Evolutionary conservation across 2,329 filamentous ascomycete genomes (phyloP).

Genomic region (Tolypocladium ophioglossoides): DNA sequence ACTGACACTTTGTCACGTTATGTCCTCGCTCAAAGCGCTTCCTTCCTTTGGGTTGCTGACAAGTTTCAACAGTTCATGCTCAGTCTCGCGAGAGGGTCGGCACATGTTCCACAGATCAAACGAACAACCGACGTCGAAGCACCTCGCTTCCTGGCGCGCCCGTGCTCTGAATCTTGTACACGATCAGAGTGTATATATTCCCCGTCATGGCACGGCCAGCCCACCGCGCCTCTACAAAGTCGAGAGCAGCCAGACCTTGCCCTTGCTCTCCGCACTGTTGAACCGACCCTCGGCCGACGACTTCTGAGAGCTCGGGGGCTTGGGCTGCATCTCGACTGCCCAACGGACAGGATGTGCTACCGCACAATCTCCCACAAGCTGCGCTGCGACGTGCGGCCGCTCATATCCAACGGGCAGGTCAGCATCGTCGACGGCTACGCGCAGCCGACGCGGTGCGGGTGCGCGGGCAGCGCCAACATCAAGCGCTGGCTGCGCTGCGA

Average conservation of each 20-base stretch:
- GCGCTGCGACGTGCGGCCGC: slow-evolving; percentile 16
- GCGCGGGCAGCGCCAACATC: slow-evolving; percentile 1
- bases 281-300: neutral
- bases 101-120: neutral
- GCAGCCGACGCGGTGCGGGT: slow-evolving; percentile 9
- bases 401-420: slow-evolving; percentile 12
- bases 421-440: slow-evolving; percentile 14
- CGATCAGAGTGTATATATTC: neutral
- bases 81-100: neutral
- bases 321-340: neutral
- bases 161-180: neutral
- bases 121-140: neutral
- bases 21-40: neutral
- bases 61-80: neutral
- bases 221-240: neutral
- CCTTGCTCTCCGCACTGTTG: too few relatives aligned
- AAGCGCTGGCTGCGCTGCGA: slow-evolving; percentile 9
- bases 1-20: neutral
- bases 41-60: neutral
- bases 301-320: neutral
- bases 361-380: slow-evolving; percentile 15
- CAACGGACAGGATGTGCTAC: slow-evolving; percentile 11
- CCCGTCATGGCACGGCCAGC: neutral
- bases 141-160: neutral
- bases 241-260: neutral